Conservation (phyloP, 2,329 filamentous ascomycete species). For the Gyromitra esculenta region DNA sequence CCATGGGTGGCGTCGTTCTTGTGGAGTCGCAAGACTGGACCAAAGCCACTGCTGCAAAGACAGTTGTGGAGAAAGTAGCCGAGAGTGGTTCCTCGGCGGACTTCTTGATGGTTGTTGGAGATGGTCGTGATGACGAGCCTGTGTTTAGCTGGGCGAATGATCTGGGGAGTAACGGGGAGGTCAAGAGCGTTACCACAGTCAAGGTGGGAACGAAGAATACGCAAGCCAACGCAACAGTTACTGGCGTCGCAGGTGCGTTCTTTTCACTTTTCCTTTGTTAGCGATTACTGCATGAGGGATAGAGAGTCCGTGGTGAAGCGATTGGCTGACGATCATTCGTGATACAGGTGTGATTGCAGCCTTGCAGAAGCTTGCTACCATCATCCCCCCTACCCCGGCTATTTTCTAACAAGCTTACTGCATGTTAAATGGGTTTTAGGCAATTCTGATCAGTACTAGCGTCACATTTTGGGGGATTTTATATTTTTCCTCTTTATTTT, state of each 20-base stretch:
- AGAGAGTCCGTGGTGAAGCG: constrained; percentile 21
- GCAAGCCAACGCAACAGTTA: constrained; percentile 84
- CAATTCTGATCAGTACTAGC: constrained; percentile 44
- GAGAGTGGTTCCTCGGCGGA: constrained; percentile 67
- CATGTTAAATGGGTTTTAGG: constrained; percentile 34
- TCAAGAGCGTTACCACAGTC: constrained; percentile 81
- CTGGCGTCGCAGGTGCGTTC: constrained; percentile 82
- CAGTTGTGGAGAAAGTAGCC: constrained; percentile 73
- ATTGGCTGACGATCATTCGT: constrained; percentile 41
- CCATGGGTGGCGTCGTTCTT: constrained; percentile 79
- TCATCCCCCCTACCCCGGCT: constrained; percentile 16
- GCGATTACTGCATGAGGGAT: constrained; percentile 20
- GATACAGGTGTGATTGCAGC: constrained; percentile 58
- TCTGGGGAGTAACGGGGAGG: constrained; percentile 67
- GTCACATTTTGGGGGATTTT: constrained; percentile 34
- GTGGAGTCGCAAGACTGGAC: constrained; percentile 88
- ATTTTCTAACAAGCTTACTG: constrained; percentile 47
- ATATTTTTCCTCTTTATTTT: constrained; percentile 17
- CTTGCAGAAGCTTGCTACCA: constrained; percentile 56
- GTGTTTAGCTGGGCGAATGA: constrained; percentile 94
- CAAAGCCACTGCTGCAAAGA: constrained; percentile 82
- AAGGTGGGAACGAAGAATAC: constrained; percentile 88
- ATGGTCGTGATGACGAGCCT: constrained; percentile 91
- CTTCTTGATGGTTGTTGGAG: constrained; percentile 88
- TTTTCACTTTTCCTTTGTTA: constrained; percentile 9